A percentile compares a stretch with the other conserved stretches of the same genome.
These are phyloP conservation scores for Beauveria rudraprayagi DNA, from an alignment of 2,329 filamentous ascomycete species.

Conservation along the genomic window DNA sequence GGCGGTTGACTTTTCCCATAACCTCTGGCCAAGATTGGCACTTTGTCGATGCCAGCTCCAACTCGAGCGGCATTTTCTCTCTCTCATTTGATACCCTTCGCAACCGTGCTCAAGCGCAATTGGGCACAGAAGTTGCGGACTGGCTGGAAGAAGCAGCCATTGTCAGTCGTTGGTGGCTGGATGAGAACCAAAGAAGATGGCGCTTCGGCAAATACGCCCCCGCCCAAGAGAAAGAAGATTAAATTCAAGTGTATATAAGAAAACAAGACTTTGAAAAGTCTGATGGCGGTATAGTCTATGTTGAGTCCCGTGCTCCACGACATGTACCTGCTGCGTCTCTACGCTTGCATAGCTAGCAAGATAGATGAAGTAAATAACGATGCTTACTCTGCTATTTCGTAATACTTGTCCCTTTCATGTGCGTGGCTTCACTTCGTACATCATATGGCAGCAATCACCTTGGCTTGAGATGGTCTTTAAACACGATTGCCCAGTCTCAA, in stretches of 20 bases:
- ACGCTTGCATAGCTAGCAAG: no score
- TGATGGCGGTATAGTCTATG: no score
- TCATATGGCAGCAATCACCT: no score
- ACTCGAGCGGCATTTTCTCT: slow-evolving; percentile 3
- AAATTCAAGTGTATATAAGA: background rate
- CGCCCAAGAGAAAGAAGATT: background rate
- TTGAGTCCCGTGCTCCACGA: no score
- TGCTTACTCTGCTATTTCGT: no score
- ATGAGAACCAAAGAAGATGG: slow-evolving; percentile 29
- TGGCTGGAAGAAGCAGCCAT: slow-evolving; percentile 23
- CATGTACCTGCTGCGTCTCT: no score
- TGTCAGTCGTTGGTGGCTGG: slow-evolving; percentile 27
- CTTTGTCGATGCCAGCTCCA: slow-evolving; percentile 6
- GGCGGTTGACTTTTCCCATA: slow-evolving; percentile 19
- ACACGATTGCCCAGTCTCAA: no score
- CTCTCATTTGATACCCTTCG: slow-evolving; percentile 7
- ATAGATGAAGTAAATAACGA: no score
- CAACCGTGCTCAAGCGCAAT: background rate
- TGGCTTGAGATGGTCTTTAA: no score
- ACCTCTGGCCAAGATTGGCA: slow-evolving; percentile 14
- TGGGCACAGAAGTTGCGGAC: slow-evolving; percentile 7
- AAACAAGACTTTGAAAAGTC: no score
- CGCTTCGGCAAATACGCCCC: slow-evolving; percentile 19
- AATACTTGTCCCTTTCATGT: no score
- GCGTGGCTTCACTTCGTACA: no score